A percentile compares a stretch with the other conserved stretches of the same genome.
phyloP scores from a whole-genome alignment of 176 grass and related monocot species.

The Neostapfia colusana region DNA sequence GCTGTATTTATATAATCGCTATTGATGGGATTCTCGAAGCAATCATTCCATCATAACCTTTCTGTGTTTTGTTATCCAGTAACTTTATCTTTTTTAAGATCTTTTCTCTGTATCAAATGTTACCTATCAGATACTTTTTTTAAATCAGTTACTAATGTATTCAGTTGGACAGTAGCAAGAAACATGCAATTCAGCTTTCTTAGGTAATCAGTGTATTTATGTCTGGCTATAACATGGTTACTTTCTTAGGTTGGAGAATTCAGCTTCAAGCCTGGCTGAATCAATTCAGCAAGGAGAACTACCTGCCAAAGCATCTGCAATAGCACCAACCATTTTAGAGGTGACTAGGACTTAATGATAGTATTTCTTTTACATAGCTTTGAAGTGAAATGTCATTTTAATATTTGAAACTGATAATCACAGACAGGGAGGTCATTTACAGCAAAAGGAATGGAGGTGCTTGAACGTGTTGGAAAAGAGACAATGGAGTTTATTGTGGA shows the following conservation, averaged over 20 bases:
- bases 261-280: slow-evolving; percentile 81
- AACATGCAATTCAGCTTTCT: slow-evolving; percentile 7
- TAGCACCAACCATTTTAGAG: slow-evolving; percentile 92
- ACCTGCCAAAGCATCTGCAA: slow-evolving; percentile 66
- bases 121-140: slow-evolving; percentile 15
- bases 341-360: slow-evolving; percentile 38
- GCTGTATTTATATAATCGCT: neutral
- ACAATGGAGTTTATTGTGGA: slow-evolving; percentile 90
- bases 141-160: neutral
- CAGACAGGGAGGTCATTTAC: slow-evolving; percentile 88
- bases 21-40: neutral
- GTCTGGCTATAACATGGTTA: slow-evolving; percentile 12
- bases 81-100: neutral
- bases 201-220: neutral
- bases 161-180: neutral
- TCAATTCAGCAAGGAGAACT: slow-evolving; percentile 85
- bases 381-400: slow-evolving; percentile 13
- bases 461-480: slow-evolving; percentile 97
- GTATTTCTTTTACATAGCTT: slow-evolving; percentile 24
- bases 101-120: neutral
- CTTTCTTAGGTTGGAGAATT: slow-evolving; percentile 80
- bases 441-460: slow-evolving; percentile 83
- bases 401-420: slow-evolving; percentile 38
- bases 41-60: neutral
- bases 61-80: neutral